Evolutionary conservation across 2,329 filamentous ascomycete genomes (phyloP).

Genomic region (Fusarium clavum): DNA sequence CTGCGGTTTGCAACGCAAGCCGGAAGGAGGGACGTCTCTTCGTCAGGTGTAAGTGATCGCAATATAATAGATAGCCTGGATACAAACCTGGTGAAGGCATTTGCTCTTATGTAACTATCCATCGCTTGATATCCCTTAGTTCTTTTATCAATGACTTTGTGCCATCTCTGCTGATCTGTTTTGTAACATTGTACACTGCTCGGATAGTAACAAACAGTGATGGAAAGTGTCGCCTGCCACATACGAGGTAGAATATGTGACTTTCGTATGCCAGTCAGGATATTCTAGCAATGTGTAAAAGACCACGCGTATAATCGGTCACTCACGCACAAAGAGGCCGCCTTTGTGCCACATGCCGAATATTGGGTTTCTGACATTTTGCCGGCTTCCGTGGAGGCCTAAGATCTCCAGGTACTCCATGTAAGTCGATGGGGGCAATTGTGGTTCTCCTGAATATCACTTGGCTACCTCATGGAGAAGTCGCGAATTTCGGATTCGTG

Average conservation of each 20-base stretch:
- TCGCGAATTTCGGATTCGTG: constrained; percentile 10
- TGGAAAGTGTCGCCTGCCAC: not conserved
- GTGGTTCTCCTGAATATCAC: constrained; percentile 19
- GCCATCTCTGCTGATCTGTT: not conserved
- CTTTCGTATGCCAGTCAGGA: constrained; percentile 5
- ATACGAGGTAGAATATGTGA: not conserved
- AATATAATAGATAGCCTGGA: not conserved
- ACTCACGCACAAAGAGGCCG: constrained; percentile 7
- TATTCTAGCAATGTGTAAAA: not conserved
- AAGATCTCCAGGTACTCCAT: constrained; percentile 13
- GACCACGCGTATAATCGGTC: constrained; percentile 11
- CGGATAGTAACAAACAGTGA: constrained; percentile 1
- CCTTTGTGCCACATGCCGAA: constrained; percentile 23
- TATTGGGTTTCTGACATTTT: constrained; percentile 6
- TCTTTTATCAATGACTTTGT: not conserved
- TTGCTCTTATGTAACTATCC: not conserved
- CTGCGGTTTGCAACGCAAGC: not conserved
- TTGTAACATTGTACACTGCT: not conserved
- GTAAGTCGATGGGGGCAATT: constrained; percentile 18
- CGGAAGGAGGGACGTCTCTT: not conserved
- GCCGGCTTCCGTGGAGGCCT: constrained; percentile 15
- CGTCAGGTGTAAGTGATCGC: not conserved
- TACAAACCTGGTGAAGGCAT: not conserved
- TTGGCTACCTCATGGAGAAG: constrained; percentile 35
- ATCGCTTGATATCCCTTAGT: not conserved